phyloP scores from a whole-genome alignment of 139 green algal genomes.

The Chlamydomonas eustigma region DNA sequence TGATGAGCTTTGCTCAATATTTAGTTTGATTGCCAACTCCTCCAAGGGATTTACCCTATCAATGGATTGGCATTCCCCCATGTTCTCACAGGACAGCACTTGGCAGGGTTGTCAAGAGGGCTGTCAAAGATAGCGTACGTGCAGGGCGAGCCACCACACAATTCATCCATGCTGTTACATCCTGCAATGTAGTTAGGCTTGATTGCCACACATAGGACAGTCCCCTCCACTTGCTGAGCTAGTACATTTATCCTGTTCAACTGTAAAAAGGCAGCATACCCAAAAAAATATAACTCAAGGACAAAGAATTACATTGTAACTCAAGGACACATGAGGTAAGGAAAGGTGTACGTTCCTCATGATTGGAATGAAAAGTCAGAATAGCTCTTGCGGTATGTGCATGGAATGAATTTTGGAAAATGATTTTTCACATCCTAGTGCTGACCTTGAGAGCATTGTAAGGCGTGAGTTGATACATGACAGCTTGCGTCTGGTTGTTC shows the following conservation, averaged over 20 bases:
- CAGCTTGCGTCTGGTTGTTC: conserved; percentile 7
- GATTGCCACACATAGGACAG: conserved; percentile 24
- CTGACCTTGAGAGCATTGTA: conserved; percentile 26
- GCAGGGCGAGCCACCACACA: conserved; percentile 20
- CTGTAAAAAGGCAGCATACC: too few relatives aligned
- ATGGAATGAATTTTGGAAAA: too few relatives aligned
- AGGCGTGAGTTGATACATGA: conserved; percentile 24
- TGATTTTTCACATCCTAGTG: background rate
- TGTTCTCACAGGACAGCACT: conserved; percentile 30
- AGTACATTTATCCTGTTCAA: conserved; percentile 28
- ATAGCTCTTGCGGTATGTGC: too few relatives aligned
- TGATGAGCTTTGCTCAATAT: too few relatives aligned
- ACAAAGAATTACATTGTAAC: too few relatives aligned
- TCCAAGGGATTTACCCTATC: too few relatives aligned
- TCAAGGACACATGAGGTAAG: too few relatives aligned
- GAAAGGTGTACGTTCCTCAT: too few relatives aligned
- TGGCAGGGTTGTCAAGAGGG: conserved; percentile 4
- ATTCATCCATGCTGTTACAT: conserved; percentile 12
- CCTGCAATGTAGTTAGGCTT: background rate
- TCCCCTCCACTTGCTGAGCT: background rate
- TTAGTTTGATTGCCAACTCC: too few relatives aligned
- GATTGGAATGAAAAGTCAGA: too few relatives aligned
- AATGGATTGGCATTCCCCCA: background rate
- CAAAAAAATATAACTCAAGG: too few relatives aligned
- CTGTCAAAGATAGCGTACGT: conserved; percentile 28